Base-by-base conservation (phyloP, 1,284 basidiomycete genomes). In the Ustilago crameri region DNA sequence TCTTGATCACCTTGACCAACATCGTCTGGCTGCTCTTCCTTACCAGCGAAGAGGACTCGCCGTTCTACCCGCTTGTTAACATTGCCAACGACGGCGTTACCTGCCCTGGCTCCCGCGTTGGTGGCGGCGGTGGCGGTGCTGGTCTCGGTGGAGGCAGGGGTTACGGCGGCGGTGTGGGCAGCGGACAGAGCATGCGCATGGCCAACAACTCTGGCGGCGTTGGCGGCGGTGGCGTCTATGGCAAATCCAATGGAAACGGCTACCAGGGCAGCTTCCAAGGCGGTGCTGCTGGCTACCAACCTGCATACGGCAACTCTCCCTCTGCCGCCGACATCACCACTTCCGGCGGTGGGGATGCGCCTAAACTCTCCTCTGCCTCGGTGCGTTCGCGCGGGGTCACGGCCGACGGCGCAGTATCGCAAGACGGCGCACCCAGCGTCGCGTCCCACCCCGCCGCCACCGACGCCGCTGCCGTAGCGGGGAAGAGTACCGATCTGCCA, bases 1-100 rank as follows among this genome's bases (percentile, higher is more conserved):
- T 98, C 78, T 88, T 98, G 69, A 88, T 95, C 54, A 87, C 93
- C 32, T 88, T 98, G 66, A 91, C 94, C 51, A 85, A 88, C 78
- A 85, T 98, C 81, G 84, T 98, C 66, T 98, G 95, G 95, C 88
- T 96, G 20, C 88, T 98, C 67, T 97, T 93, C 87, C 93, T 98
- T 83, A 95, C 95, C 5, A 91, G 93, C 1, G 95, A 97, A 82
- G 94, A 97, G 77, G 93, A 94, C 81, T 92, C 93, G 1, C 88
- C 92, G 72, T 84, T 89, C 48, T 88, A 93, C 55, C 87, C 92
- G 83, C 77, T 95, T 62, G 91, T 97, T 87, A 93, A 93, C 84
- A 88, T 89, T 74, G 93, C 93, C 55, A 93, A 91, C 23, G 92
- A 92, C 51, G 92, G 92, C 34, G 89, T 93, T 49, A 90, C 91